A percentile compares a stretch with the other conserved stretches of the same genome.
Conservation (phyloP, 2,329 filamentous ascomycete species). For the Basipetospora sp. region DNA sequence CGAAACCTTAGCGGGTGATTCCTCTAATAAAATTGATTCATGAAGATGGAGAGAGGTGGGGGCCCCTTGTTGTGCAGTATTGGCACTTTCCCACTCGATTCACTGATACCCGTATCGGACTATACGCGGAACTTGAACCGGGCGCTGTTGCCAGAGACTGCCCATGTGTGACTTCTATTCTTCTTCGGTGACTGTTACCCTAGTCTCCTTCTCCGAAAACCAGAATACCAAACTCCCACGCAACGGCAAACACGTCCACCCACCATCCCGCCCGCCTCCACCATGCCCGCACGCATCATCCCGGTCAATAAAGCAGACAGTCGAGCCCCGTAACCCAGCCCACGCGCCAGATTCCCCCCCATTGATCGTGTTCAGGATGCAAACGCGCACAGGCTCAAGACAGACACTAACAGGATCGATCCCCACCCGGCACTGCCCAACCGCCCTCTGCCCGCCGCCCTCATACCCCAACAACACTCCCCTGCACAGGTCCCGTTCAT, state of each 20-base stretch:
- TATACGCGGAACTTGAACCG: too few species aligned
- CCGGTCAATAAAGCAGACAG: constrained; percentile 2
- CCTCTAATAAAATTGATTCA: too few species aligned
- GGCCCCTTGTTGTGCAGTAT: too few species aligned
- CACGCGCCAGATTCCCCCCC: not conserved
- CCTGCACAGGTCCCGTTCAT: constrained; percentile 5
- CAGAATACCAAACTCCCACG: constrained; percentile 9
- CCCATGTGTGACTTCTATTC: too few species aligned
- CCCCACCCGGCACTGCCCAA: constrained; percentile 10
- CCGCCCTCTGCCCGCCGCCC: constrained; percentile 8
- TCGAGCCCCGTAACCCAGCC: constrained; percentile 5
- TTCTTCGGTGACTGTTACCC: constrained; percentile 6
- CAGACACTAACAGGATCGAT: constrained; percentile 7
- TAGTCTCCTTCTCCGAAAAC: constrained; percentile 9
- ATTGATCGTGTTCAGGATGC: constrained; percentile 5
- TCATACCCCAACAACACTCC: constrained; percentile 10
- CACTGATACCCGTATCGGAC: too few species aligned
- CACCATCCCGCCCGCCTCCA: constrained; percentile 5
- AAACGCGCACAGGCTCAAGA: constrained; percentile 7
- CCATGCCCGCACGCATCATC: constrained; percentile 5
- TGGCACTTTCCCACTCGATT: too few species aligned
- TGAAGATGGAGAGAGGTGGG: too few species aligned
- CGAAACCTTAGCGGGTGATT: too few species aligned
- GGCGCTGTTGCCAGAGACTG: too few species aligned
- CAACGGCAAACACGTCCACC: constrained; percentile 9